Conservation (phyloP, 352 stramenopile genomes). For the Pythium vanterpoolii region DNA sequence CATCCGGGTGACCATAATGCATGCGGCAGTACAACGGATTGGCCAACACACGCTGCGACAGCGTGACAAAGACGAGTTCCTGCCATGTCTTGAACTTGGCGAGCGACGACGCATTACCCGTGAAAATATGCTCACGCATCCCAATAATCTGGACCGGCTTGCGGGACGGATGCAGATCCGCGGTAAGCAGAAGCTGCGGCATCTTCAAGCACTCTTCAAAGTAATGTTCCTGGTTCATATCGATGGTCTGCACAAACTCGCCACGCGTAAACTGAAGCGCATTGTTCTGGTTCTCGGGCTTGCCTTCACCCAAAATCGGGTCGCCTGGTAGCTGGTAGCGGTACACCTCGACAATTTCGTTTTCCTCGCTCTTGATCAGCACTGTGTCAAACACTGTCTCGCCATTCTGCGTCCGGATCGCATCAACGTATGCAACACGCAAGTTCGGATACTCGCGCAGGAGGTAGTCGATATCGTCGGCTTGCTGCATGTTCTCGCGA, state of each 20-base stretch:
- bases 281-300: constrained; percentile 89
- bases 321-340: constrained; percentile 86
- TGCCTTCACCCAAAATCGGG: constrained; percentile 84
- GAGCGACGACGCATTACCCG: constrained; percentile 78
- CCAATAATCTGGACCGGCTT: constrained; percentile 84
- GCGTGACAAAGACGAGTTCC: constrained; percentile 83
- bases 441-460: constrained; percentile 88
- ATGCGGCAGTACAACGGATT: constrained; percentile 75
- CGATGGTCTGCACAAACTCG: constrained; percentile 87
- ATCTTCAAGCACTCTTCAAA: constrained; percentile 88
- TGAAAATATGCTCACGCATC: constrained; percentile 90
- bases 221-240: constrained; percentile 92
- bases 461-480: constrained; percentile 87
- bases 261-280: constrained; percentile 82
- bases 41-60: constrained; percentile 81
- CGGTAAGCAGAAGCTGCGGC: constrained; percentile 81
- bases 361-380: constrained; percentile 71
- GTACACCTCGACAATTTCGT: constrained; percentile 87
- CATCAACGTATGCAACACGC: constrained; percentile 87
- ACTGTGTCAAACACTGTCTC: constrained; percentile 65
- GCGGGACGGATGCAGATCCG: constrained; percentile 28
- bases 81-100: constrained; percentile 87
- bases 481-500: constrained; percentile 66
- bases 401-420: constrained; percentile 42
- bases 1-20: constrained; percentile 87